These are phyloP conservation scores for Thuidium tamariscinum DNA, from an alignment of 225 moss, liverwort and hornwort species.

Conservation along the genomic window DNA sequence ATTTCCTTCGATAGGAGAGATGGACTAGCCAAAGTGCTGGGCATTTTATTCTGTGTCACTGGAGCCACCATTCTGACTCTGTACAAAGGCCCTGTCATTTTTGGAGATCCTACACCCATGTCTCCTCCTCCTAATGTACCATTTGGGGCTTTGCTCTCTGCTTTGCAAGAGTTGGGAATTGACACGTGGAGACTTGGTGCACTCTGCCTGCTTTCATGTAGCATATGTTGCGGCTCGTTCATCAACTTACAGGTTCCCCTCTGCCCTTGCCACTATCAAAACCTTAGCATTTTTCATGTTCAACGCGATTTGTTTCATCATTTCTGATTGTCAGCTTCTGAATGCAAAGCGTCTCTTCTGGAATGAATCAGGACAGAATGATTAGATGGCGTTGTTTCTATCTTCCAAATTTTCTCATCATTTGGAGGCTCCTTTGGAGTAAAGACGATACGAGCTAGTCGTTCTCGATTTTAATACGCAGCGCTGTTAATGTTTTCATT, in stretches of 20 bases:
- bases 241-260: conserved; percentile 55
- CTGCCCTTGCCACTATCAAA: neutral
- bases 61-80: conserved; percentile 46
- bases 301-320: neutral
- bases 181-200: conserved; percentile 59
- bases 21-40: conserved; percentile 52
- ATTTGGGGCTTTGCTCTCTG: neutral
- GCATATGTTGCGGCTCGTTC: conserved; percentile 21
- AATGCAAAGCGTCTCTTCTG: neutral
- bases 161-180: neutral
- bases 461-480: neutral
- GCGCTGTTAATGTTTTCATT: neutral
- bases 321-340: neutral
- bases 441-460: neutral
- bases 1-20: conserved; percentile 14
- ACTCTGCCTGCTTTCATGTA: conserved; percentile 33
- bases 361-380: neutral
- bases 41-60: conserved; percentile 17
- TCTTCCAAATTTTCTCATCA: neutral
- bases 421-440: neutral
- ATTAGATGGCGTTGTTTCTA: neutral
- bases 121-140: neutral
- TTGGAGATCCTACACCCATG: neutral
- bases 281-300: neutral
- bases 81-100: conserved; percentile 39